Base-by-base conservation (phyloP, 2,329 filamentous ascomycete species). In the Orbilia quercus region DNA sequence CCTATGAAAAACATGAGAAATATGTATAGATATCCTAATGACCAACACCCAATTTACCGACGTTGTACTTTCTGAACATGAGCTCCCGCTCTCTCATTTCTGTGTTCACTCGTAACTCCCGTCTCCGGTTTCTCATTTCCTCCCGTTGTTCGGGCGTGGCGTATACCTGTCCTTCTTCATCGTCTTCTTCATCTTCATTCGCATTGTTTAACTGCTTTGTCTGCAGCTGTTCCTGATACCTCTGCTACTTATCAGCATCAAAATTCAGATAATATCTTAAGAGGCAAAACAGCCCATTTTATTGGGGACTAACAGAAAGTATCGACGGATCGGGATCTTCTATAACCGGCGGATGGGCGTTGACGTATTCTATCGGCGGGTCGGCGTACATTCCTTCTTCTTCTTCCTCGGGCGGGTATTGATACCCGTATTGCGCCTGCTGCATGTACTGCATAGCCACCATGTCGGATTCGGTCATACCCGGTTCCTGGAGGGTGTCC, bases 301-400 rank as follows among this genome's bases (percentile, higher is more conserved):
- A n/a, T n/a, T n/a, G 28, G 28, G 9, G 9, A 31, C 28, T 31
- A 31, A 31, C 28, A 31, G 28, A 31, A 20, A 48, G 22, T 47
- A 23, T 36, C 25, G 5, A 20, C n/a, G 45, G 50, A 7, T 48
- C 38, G 36, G 28, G 14, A 6, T 58, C 47, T 23, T 60, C 54
- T 2, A 50, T 54, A 6, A 73, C 60, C 7, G 69, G 69, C 22
- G 69, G 69, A 34, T 73, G 60, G 20, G 69, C 69, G 2, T 60
- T 62, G 7, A 73, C 69, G 16, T 73, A 73, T 20, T 66, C 69
- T 9, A 62, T 34, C 2, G 69, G 69, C 20, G 69, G 69, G 12
- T 73, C 69, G 23, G 65, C 69, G 40, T 59, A 73, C 47, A 73
- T 62, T 18, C 69, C 69, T 18, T 73, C 66, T n/a, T 58, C 69